Conservation (phyloP, 805 yeast species). For the Yamadazyma paraphyllophila region DNA sequence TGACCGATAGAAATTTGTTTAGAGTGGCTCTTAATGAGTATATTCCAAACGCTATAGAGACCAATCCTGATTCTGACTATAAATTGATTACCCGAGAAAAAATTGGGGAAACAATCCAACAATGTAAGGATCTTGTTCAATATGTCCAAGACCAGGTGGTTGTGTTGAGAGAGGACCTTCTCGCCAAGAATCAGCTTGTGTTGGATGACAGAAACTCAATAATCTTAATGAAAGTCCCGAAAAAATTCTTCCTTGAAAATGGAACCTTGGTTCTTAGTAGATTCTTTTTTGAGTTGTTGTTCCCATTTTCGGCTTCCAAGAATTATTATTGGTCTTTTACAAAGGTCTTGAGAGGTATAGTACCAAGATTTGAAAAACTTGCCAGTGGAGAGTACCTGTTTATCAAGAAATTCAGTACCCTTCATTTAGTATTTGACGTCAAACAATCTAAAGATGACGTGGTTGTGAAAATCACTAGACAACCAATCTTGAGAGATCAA, state of each 20-base stretch:
- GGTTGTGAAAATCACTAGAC: slow-evolving; percentile 18
- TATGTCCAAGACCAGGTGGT: slow-evolving; percentile 8
- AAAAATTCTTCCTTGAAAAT: background rate
- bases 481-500: slow-evolving; percentile 15
- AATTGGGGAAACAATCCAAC: slow-evolving; percentile 13
- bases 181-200: background rate
- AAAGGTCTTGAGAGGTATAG: slow-evolving; percentile 29
- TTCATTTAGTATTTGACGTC: slow-evolving; percentile 22
- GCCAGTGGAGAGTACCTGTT: slow-evolving; percentile 2
- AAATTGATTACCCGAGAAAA: slow-evolving; percentile 9
- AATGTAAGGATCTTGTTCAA: slow-evolving; percentile 10
- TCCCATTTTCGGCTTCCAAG: slow-evolving; percentile 30
- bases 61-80: slow-evolving; percentile 7
- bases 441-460: slow-evolving; percentile 3
- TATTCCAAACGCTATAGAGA: slow-evolving; percentile 18
- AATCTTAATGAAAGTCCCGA: background rate
- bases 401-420: slow-evolving; percentile 16
- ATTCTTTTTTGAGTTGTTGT: slow-evolving; percentile 25
- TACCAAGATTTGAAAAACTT: slow-evolving; percentile 23
- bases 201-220: slow-evolving; percentile 4
- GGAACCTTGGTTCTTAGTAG: slow-evolving; percentile 24
- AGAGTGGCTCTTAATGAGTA: slow-evolving; percentile 36
- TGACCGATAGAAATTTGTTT: slow-evolving; percentile 59
- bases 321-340: slow-evolving; percentile 42
- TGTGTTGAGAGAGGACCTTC: slow-evolving; percentile 6